Evolutionary conservation across 2,329 filamentous ascomycete species (phyloP).

Genomic region (Sclerotinia minor): DNA sequence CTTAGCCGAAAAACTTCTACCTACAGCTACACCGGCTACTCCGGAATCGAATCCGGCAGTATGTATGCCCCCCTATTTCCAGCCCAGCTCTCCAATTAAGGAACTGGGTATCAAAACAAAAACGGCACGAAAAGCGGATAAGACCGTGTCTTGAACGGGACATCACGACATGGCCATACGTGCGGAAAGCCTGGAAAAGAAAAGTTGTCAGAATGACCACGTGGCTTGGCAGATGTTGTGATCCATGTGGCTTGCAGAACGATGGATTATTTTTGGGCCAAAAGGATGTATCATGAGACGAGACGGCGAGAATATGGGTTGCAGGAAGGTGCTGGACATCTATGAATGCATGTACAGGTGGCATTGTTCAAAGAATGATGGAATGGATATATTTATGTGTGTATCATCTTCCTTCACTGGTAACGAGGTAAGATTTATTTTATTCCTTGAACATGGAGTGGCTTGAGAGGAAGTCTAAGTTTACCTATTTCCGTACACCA

Average conservation of each 20-base stretch:
- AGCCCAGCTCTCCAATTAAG: neutral
- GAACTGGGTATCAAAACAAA: slow-evolving; percentile 1
- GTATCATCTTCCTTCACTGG: neutral
- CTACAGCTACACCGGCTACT: neutral
- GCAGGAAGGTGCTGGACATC: neutral
- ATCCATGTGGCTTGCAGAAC: neutral
- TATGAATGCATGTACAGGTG: neutral
- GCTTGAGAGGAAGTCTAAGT: neutral
- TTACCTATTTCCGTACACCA: neutral
- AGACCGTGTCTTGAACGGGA: neutral
- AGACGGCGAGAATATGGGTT: neutral
- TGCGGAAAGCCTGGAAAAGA: slow-evolving; percentile 4
- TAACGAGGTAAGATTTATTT: neutral
- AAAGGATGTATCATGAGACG: neutral
- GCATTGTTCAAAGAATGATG: neutral
- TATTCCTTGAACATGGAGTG: neutral
- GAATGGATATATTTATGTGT: neutral
- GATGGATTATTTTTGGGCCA: neutral
- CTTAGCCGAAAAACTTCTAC: no score
- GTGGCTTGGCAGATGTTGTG: slow-evolving; percentile 15
- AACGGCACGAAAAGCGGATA: slow-evolving; percentile 4
- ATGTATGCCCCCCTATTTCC: neutral
- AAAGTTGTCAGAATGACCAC: slow-evolving; percentile 16
- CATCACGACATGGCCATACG: slow-evolving; percentile 13
- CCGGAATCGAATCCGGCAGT: neutral